Base-by-base conservation (phyloP, 352 stramenopile genomes). In the Blastocystis sp. region DNA sequence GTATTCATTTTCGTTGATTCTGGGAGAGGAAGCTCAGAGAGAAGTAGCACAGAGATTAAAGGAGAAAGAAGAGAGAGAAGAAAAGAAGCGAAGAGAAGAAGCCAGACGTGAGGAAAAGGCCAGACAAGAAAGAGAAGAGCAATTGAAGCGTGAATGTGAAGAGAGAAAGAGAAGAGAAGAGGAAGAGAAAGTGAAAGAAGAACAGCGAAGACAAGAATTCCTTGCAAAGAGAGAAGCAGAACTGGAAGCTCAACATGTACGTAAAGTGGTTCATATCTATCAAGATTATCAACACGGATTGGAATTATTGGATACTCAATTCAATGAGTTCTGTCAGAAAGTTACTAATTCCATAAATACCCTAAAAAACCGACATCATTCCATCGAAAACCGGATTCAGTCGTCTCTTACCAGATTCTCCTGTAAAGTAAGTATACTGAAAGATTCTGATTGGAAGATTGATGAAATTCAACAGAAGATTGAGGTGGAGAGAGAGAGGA, bases 181-280 rank as follows among this genome's bases (percentile, higher is more conserved):
- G 19, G 64, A 76, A 24, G 64, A 37, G 64, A 76, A 33, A 40
- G 60, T 40, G 60, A 48, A 76, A 19, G 64, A 76, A 76, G 64
- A 37, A 44, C 35, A 53, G 51, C 13, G 53, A 42, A 64, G 59
- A n/a, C 11, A 17, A 35, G 56, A 68, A 35, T 37, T 17, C 24
- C 0, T 33, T 24, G 40, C 33, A 40, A 27, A 44, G 60, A 7
- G 40, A 44, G 60, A 30, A 33, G 60, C 60, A 17, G 15, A 19
- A 22, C 37, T 24, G 17, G 51, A 66, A 57, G 53, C 57, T 27
- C 13, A 58, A 57, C 22, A 24, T 54, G 68, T 69, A n/a, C 70
- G 70, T 11, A 42, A 76, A 48, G 64, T 56, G 64, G 42, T 15
- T 37, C 56, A 48, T 48, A 48, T 48, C 40, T 48, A 48, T 48